Conservation (phyloP, 768 basidiomycete genomes). For the Trametes cinnabarina region DNA sequence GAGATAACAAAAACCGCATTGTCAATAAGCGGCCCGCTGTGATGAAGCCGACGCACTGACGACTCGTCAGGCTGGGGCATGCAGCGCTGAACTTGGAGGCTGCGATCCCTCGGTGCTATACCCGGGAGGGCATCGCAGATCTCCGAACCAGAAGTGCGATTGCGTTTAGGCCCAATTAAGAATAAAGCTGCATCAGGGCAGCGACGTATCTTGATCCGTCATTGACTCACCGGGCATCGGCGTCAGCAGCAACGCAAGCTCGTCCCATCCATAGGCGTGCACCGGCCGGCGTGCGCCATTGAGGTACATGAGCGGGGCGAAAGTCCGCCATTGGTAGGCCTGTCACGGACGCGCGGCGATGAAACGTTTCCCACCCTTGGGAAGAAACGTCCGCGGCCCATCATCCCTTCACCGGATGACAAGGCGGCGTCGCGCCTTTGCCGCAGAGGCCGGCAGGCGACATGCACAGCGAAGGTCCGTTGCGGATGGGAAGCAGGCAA, state of each 20-base stretch:
- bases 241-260: neutral
- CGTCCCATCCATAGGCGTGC: neutral
- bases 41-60: neutral
- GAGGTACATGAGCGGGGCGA: slow-evolving; percentile 5
- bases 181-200: slow-evolving; percentile 4
- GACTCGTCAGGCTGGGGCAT: neutral
- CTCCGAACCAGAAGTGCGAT: neutral
- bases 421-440: neutral
- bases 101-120: neutral
- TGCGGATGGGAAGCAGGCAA: neutral
- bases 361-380: slow-evolving; percentile 3
- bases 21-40: neutral
- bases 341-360: neutral
- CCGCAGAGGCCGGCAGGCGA: neutral
- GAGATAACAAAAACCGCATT: no score
- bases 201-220: neutral
- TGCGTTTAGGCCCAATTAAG: neutral
- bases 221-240: neutral
- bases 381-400: neutral
- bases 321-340: slow-evolving; percentile 2
- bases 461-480: neutral
- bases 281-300: neutral
- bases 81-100: neutral
- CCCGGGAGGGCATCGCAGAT: neutral
- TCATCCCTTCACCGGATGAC: slow-evolving; percentile 1